Evolutionary conservation across 192 early-diverging fungal species (phyloP), one percentile per base, ranked within the genome.

Genomic region (Coemansia sp.): DNA sequence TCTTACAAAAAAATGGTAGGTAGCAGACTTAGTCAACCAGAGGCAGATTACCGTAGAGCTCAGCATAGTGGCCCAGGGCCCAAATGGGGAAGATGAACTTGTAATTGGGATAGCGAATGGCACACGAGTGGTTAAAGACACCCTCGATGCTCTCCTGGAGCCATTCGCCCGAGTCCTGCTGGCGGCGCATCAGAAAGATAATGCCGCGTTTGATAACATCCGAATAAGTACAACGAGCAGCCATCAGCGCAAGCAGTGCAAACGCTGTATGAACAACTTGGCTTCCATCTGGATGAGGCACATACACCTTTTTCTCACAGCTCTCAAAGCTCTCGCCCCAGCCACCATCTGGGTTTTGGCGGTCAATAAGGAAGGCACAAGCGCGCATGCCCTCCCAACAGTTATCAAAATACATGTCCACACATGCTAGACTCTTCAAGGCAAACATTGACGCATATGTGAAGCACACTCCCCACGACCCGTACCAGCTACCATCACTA

Each of bases 101-200:
- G 72, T 93, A 97, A 81, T 96, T 97, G 25, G 92, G 92, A 72
- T 97, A 97, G 26, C 89, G 86, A 60, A 93, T 89, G 27, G 75
- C 86, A 65, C 89, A 93, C 50, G 87, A 90, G 69, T 93, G 89
- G 85, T 97, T 99, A 74, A 99, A 99, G 30, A 99, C 94, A 47
- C 97, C 97, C 76, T 99, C 97, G 62, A 98, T 95, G 24, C 85
- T 89, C 69, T 99, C 97, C 73, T 99, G 97, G 14, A 88, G 84
- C 95, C 96, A 99, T 73, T 94, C 89, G 41, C 97, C 97, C 62
- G 92, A 94, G 10, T 85, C 74, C 58, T 88, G 90, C 82, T 99
- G 97, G 26, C 92, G 73, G 7, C 74, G 74, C 90, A 94, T 92
- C 59, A 98, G 82, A 48, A 96, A 74, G 69, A 87, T 58, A 26